Evolutionary conservation across 805 yeast genomes (phyloP), one percentile per base, ranked within the genome.

Genomic region (Myxozyma geophila): DNA sequence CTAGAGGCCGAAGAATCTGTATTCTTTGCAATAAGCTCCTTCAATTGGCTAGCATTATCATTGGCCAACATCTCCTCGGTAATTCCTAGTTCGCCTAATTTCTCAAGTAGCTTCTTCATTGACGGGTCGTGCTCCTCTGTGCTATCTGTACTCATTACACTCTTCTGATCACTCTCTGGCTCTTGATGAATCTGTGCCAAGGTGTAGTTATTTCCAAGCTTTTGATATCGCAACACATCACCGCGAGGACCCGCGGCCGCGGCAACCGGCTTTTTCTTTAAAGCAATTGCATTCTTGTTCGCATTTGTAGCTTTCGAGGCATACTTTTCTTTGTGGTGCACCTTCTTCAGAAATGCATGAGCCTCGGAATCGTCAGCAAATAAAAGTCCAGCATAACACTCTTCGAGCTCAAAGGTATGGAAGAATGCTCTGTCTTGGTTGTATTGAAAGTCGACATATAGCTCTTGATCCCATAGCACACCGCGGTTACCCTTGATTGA

Each of bases 381-480:
- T 57, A 95, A 77, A 23, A 95, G 79, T 0, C 98, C 99, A 10
- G 86, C 92, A 58, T 81, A 82, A 74, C 97, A 92, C 23, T 90
- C 96, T 70, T 95, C 98, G 52, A 91, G 80, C 78, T 95, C 99
- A 77, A 95, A 95, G 7, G 96, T 82, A 75, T 95, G 98, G 81
- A 95, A 95, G 76, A 90, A 95, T 46, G 96, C 86, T 39, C 99
- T 83, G 75, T 95, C 99, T 76, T 95, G 98, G 73, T 89, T 85
- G 76, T 95, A 95, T 70, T 87, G 87, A 75, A 95, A 92, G 71
- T 90, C 88, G 12, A 90, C 87, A 72, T 90, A 93, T 54, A 95
- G 77, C 76, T 95, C 99, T 76, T 95, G 99, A 75, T 95, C 99
- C 99, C 99, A 95, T 0, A 95, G 69, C 0, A 95, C 96, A 41